Evolutionary conservation across 1,139 yeast species (phyloP), one percentile per base, ranked within the genome.

Genomic region (Wickerhamiella pararugosa): DNA sequence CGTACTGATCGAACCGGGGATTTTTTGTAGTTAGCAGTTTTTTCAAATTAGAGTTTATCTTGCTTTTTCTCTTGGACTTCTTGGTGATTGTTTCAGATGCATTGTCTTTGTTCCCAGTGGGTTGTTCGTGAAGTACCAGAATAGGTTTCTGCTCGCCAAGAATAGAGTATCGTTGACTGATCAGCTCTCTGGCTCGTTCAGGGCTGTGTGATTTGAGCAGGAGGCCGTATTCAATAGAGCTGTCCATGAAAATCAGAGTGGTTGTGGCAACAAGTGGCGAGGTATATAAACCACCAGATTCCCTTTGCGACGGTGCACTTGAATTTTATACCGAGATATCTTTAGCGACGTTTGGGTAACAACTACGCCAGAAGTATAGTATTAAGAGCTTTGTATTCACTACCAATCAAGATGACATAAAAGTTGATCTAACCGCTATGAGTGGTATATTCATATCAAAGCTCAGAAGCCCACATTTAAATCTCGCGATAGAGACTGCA

Each of bases 401-500:
- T 15, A 15, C 21, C 21, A 15, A 15, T 15, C 21, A 15, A 15
- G 21, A 15, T 15, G 21, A 15, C 21, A 15, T 15, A 15, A 15
- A 15, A 15, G 21, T 15, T 15, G 21, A 15, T 15, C 21, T 3
- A 34, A 15, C 9, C 9, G 27, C 6, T 8, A 41, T 41, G 43
- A 21, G 31, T 25, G 21, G 37, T 7, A 34, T 41, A 5, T 32
- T 41, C 5, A 30, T 36, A 5, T 41, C 43, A 3, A 29, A 25
- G 0, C 64, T 74, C 1, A 59, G 59, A n/a, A 71, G 80, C 53
- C 97, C 98, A 2, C 75, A 67, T 52, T 53, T 74, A 39, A 92
- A 92, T 55, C 65, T 92, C 8, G 87, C 96, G 1, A 56, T 86
- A 5, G 99, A 92, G 53, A 82, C 82, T 50, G 79, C 73, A 54